These are phyloP conservation scores for Boletus subcaerulescens DNA, from an alignment of 768 basidiomycete species.

Conservation along the genomic window DNA sequence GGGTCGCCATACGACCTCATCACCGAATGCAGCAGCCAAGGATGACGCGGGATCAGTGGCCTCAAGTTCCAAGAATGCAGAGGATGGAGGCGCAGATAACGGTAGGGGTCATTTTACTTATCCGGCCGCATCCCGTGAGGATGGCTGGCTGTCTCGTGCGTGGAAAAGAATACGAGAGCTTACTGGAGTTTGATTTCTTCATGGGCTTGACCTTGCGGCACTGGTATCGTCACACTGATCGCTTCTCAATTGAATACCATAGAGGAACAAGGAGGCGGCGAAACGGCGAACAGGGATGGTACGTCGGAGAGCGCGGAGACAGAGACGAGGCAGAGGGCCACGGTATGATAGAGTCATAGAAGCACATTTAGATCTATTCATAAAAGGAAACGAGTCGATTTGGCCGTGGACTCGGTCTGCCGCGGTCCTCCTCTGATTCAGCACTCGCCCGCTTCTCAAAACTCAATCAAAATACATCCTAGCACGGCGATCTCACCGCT, in stretches of 20 bases:
- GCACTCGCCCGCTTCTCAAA: slow-evolving; percentile 3
- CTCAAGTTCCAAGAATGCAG: slow-evolving; percentile 20
- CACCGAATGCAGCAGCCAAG: slow-evolving; percentile 16
- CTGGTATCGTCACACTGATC: slow-evolving; percentile 20
- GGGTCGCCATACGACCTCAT: slow-evolving; percentile 45
- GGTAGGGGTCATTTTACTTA: slow-evolving; percentile 74
- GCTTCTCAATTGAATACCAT: slow-evolving; percentile 32
- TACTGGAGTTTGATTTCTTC: slow-evolving; percentile 65
- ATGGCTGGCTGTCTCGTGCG: slow-evolving; percentile 67
- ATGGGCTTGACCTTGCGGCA: slow-evolving; percentile 41
- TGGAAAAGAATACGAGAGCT: slow-evolving; percentile 68
- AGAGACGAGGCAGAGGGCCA: slow-evolving; percentile 50
- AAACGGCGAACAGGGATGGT: slow-evolving; percentile 30
- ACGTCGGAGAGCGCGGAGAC: slow-evolving; percentile 41
- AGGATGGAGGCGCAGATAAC: slow-evolving; percentile 39
- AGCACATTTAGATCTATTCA: slow-evolving; percentile 22
- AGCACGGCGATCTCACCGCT: slow-evolving; percentile 29
- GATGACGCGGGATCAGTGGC: slow-evolving; percentile 15
- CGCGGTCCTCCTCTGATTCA: slow-evolving; percentile 12
- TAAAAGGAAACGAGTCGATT: slow-evolving; percentile 5
- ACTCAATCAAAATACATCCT: slow-evolving; percentile 20
- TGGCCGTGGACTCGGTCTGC: slow-evolving; percentile 18
- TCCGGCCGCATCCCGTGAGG: slow-evolving; percentile 49
- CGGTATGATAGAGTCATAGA: slow-evolving; percentile 37
- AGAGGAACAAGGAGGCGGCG: slow-evolving; percentile 19